These are phyloP conservation scores for Phytopythium litorale DNA, from an alignment of 352 stramenopile genomes.

Conservation along the genomic window DNA sequence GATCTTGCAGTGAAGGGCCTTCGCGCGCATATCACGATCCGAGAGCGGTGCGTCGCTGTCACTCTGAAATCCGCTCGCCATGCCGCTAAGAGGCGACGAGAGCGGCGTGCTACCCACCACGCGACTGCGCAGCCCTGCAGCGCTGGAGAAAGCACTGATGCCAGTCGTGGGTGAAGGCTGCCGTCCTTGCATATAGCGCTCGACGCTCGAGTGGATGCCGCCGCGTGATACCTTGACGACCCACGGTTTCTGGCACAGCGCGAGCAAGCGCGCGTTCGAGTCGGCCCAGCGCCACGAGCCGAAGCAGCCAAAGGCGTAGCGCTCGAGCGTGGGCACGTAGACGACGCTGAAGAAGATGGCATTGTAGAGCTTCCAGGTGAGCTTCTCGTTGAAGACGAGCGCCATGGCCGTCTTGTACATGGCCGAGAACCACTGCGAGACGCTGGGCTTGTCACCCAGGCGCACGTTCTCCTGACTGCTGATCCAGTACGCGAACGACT, in stretches of 20 bases:
- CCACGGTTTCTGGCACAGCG: constrained; percentile 48
- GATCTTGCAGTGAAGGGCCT: constrained; percentile 66
- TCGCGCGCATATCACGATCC: constrained; percentile 49
- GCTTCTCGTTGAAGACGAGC: constrained; percentile 54
- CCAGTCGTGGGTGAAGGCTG: neutral
- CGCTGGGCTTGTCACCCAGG: constrained; percentile 25
- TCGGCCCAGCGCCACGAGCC: constrained; percentile 76
- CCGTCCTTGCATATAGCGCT: constrained; percentile 27
- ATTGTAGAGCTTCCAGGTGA: constrained; percentile 64
- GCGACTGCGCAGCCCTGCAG: neutral
- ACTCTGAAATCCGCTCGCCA: constrained; percentile 8
- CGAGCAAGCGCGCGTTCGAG: constrained; percentile 31
- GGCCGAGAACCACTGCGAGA: constrained; percentile 67
- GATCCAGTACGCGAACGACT: constrained; percentile 69
- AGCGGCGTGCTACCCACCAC: neutral
- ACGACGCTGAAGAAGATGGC: constrained; percentile 60
- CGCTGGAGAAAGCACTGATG: constrained; percentile 1
- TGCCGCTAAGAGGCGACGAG: neutral
- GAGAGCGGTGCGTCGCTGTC: constrained; percentile 16
- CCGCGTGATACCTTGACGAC: constrained; percentile 44
- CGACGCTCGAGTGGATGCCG: constrained; percentile 45
- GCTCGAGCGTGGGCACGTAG: constrained; percentile 52
- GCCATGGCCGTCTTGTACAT: constrained; percentile 68
- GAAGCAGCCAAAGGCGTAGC: constrained; percentile 62
- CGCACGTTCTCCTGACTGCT: constrained; percentile 57